Evolutionary conservation across 495 filamentous ascomycete genomes (phyloP).

Genomic region (Talaromyces stipitatus): DNA sequence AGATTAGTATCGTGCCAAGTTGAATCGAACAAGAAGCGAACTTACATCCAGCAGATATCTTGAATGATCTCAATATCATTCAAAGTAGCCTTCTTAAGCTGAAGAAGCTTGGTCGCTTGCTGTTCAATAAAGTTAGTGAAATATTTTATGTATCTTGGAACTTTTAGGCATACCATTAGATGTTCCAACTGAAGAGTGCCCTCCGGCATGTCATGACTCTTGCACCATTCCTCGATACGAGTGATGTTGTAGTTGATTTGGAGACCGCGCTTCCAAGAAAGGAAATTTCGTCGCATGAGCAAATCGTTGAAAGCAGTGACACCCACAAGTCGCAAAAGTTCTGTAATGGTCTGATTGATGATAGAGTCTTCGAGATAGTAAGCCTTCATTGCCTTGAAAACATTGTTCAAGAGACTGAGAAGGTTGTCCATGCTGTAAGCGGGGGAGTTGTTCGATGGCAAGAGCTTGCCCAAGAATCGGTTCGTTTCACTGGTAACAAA

Average conservation of each 20-base stretch:
- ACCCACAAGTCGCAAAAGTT: constrained; percentile 87
- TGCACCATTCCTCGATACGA: constrained; percentile 99
- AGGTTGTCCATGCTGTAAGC: constrained; percentile 99
- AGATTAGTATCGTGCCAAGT: constrained; percentile 1
- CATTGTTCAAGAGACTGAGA: constrained; percentile 90
- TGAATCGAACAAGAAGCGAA: constrained; percentile 8
- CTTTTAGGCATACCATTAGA: constrained; percentile 66
- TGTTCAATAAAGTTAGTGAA: constrained; percentile 32
- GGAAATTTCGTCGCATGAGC: constrained; percentile 94
- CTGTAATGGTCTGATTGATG: constrained; percentile 88
- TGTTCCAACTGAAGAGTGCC: constrained; percentile 97
- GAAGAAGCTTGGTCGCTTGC: constrained; percentile 98
- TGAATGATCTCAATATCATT: constrained; percentile 99
- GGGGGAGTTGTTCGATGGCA: constrained; percentile 78
- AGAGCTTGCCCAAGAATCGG: constrained; percentile 92
- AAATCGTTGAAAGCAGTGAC: constrained; percentile 99
- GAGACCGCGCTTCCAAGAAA: constrained; percentile 97
- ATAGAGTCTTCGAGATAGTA: constrained; percentile 96
- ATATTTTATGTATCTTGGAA: not conserved
- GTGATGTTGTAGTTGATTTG: constrained; percentile 99
- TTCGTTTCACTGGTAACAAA: constrained; percentile 98
- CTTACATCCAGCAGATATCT: constrained; percentile 99
- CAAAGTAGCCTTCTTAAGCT: constrained; percentile 97
- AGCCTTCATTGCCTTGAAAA: constrained; percentile 96
- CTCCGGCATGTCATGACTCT: constrained; percentile 99